These are phyloP conservation scores for Cupressus sempervirens DNA, from an alignment of 75 land plant genomes.

Conservation along the genomic window DNA sequence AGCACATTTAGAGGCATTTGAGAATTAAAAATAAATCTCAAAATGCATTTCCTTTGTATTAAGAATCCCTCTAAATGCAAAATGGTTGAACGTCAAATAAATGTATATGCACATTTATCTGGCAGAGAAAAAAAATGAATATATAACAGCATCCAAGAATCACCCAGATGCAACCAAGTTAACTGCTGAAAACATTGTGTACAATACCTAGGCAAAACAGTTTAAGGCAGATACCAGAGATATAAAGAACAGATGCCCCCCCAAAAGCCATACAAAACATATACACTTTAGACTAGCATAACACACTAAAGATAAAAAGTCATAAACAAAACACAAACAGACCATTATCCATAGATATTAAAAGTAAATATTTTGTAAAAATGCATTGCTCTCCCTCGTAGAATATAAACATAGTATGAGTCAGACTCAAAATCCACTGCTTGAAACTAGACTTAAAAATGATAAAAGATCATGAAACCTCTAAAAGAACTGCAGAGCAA, in stretches of 20 bases:
- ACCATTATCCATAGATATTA: not conserved
- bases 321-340: not conserved
- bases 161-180: not conserved
- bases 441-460: not conserved
- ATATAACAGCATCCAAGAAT: not conserved
- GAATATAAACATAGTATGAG: not conserved
- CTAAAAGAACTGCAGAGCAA: not conserved
- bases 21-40: slow-evolving; percentile 5
- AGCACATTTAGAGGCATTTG: not conserved
- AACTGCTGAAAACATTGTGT: not conserved
- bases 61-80: not conserved
- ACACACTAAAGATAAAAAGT: not conserved
- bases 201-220: not conserved
- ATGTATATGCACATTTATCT: not conserved
- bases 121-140: not conserved
- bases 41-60: not conserved
- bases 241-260: not conserved
- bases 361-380: not conserved
- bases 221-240: not conserved
- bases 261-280: not conserved
- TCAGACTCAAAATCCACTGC: not conserved
- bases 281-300: not conserved
- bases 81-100: not conserved
- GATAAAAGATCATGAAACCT: slow-evolving; percentile 4
- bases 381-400: not conserved